Evolutionary conservation across 176 grass and related monocot genomes (phyloP), one percentile per base, ranked within the genome.

Genomic region (Ampelocalamus luodianensis): DNA sequence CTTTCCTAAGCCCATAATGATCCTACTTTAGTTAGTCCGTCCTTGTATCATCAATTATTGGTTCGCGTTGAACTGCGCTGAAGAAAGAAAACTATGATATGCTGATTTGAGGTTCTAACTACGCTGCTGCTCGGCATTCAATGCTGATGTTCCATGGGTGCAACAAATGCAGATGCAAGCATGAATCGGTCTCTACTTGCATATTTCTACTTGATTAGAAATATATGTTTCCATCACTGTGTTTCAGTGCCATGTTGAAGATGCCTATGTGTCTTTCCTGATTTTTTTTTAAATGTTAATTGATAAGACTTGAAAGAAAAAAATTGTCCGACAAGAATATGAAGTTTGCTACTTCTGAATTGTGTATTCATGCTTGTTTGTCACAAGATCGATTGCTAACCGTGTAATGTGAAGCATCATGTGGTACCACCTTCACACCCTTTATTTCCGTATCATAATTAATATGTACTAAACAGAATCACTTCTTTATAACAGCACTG

Each of bases 1-100:
- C 20, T 86, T 86, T 78, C 40, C 32, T 83, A 70, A 71, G 46
- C 37, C 83, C 65, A 17, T 74, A 53, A 4, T 50, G 4, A 39
- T 54, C 27, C 20, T 9, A n/a, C 5, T 75, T 49, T 60, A 65
- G 45, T 71, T 73, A 45, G 15, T 64, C 24, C 8, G 23, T 72
- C 66, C 51, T 22, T 82, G 68, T 74, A 50, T 65, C 63, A 72
- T 77, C n/a, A 65, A 4, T 58, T 58, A 36, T 68, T 73, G 38
- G 66, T 83, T 74, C 51, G n/a, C 40, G 34, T 46, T 86, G 58
- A 67, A 61, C 59, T 67, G 26, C 45, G 50, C 20, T 67, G 59
- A 66, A 59, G 66, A 74, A 79, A 79, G 20, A 59, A 58, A 66
- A 15, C 58, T 23, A 0, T 77, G 27, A 36, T 68, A 58, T 58